Evolutionary conservation across 176 grass and related monocot species (phyloP), one percentile per base, ranked within the genome.

Genomic region (Aegilops tauschii): DNA sequence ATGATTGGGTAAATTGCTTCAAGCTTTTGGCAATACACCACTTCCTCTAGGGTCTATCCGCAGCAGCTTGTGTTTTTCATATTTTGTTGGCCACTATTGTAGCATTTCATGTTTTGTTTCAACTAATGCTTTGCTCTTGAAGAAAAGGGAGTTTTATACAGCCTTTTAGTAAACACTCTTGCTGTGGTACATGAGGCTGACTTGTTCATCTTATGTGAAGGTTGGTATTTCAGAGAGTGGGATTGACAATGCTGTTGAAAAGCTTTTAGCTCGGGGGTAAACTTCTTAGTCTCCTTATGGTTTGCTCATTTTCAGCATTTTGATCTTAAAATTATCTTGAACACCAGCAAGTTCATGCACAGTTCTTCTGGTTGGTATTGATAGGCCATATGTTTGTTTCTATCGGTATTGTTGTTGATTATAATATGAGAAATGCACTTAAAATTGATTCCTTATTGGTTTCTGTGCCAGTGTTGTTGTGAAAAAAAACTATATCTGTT

Each of bases 161-260:
- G 8, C 35, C n/a, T 76, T 27, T 82, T 13, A 36, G n/a, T 75
- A 80, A 42, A 65, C 52, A 78, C 25, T 50, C 16, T 61, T 42
- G 36, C 80, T 36, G 67, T 78, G 62, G 59, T 65, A 61, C 78
- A 17, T 20, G 84, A 62, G 25, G 47, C 65, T 86, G 77, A 80
- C 28, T 17, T 68, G 49, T 76, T 77, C 31, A 54, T 81, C 74
- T 83, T 63, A 74, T 87, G 13, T 84, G 77, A 86, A 98, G 96
- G 96, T 98, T 94, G 96, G 96, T 59, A 91, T 98, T 89, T 91
- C 93, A 80, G 93, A 98, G 72, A 87, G 78, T 84, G 96, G 96
- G 85, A 98, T 98, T 86, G 93, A 95, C 79, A 88, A 91, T 80
- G 93, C 92, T 84, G 86, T 91, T 63, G 84, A 94, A 81, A 98